Evolutionary conservation across 495 filamentous ascomycete species (phyloP), one percentile per base, ranked within the genome.

Genomic region (Penicillium arizonense): DNA sequence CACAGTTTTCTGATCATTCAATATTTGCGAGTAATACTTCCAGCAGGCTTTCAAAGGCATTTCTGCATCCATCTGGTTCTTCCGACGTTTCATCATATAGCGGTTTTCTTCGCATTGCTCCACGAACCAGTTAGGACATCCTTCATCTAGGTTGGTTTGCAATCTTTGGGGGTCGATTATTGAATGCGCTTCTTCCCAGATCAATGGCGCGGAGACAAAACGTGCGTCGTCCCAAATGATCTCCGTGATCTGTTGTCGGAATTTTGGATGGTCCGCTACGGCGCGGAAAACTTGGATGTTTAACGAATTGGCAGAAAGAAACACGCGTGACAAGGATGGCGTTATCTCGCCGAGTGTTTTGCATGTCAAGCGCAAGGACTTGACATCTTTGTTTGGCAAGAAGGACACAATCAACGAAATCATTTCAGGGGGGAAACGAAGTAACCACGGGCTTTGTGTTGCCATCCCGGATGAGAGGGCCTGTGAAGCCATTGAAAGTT

Each of bases 91-190:
- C 5, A 60, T 30, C 10, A 16, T 46, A 3, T 36, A 26, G 50
- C 34, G 44, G 30, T 64, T 67, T 16, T 56, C 40, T 32, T 56
- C 35, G 24, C 56, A 63, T 39, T 34, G 38, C 26, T 61, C 26
- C 16, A 26, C 20, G n/a, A 67, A 61, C 61, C 56, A 62, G 10
- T 21, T 40, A 3, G 63, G 63, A 45, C 57, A 61, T 37, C 50
- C 55, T n/a, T 67, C 44, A 37, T 48, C 32, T 7, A 28, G 30
- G 10, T 48, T 28, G 32, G 38, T 52, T 21, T 50, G 48, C 36
- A 37, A 50, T 7, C 28, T 12, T 24, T 24, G 23, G 23, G 23
- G 23, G 23, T 24, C 23, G 23, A 24, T 24, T 24, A 24, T 24
- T 24, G 23, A 5, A 24, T 2, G 23, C 23, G 3, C 23, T 3